Base-by-base conservation (phyloP, 768 basidiomycete species). In the Podaxis rugospora region DNA sequence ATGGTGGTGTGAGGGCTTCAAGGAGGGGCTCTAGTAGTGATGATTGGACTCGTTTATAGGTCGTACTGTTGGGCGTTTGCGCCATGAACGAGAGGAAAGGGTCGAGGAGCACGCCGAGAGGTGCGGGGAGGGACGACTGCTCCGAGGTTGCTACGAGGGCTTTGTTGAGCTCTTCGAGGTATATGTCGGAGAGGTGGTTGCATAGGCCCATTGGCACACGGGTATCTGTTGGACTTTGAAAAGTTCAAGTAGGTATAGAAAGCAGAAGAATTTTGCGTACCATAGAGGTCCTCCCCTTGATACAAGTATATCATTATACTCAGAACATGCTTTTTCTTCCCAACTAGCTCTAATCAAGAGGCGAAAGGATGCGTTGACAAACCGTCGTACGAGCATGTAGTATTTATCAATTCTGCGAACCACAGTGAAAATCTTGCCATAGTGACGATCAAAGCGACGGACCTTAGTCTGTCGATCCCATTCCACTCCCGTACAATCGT, bases 351-450 rank as follows among this genome's bases (percentile, higher is more conserved):
- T 82, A 39, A 87, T 80, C 25, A 98, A 80, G 18, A 97, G 81
- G 36, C 89, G 78, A 73, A 98, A 95, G 1, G 89, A 84, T 1
- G 89, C 92, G 67, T 95, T 91, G 57, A 92, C 80, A 68, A 93
- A 98, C 64, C 89, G 83, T 61, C 96, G 83, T 61, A 98, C 86
- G 50, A 99, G 88, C 86, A 98, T 88, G 71, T 96, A 95, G 72
- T 92, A 98, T 72, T 99, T 99, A 81, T 99, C 96, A 71, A 98
- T 87, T 66, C 95, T 97, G 67, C 10, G 27, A 10, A 53, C 37
- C 4, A 58, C 4, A 62, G 37, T 60, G 54, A 62, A 60, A 44
- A 47, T 9, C 59, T 44, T 16, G 25, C 36, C 25, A 57, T n/a
- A 40, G 42, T 3, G 44, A 52, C 36, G 27, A 57, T 36, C 47